Percentiles rank a stretch among this genome's conserved stretches.
Conservation (phyloP, 345 rosid species). For the Raphanus sativus region DNA sequence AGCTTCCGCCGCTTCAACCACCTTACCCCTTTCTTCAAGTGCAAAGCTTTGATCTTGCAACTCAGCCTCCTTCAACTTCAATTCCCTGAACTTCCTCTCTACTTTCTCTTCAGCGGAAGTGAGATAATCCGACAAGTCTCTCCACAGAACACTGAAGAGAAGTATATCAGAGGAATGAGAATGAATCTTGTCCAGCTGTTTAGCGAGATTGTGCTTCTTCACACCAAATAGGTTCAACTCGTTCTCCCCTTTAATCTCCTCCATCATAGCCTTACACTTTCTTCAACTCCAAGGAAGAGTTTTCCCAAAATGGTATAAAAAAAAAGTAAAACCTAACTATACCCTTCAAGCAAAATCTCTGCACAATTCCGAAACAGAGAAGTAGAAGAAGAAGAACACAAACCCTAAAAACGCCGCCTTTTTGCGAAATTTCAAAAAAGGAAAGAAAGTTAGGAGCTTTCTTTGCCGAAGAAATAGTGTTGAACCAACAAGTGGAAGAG, state of each 20-base stretch:
- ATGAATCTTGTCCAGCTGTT: neutral
- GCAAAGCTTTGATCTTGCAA: neutral
- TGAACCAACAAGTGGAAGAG: neutral
- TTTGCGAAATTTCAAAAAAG: neutral
- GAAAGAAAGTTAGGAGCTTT: neutral
- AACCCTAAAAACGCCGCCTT: neutral
- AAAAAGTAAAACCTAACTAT: neutral
- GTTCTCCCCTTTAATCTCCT: neutral
- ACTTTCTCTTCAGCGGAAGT: neutral
- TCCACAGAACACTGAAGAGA: slow-evolving; percentile 21
- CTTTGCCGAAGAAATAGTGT: neutral
- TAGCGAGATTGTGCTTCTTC: slow-evolving; percentile 26
- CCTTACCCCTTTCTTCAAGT: slow-evolving; percentile 19
- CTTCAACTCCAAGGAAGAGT: slow-evolving; percentile 29
- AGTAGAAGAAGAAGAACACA: neutral
- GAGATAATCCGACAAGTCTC: slow-evolving; percentile 7
- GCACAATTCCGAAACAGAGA: neutral
- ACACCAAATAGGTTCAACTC: slow-evolving; percentile 18
- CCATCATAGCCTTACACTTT: neutral
- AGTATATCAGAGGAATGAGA: slow-evolving; percentile 10
- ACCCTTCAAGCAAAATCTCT: neutral
- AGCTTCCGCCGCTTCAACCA: slow-evolving; percentile 20
- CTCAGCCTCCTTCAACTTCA: slow-evolving; percentile 19
- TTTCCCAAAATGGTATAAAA: neutral
- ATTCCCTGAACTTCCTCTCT: slow-evolving; percentile 1